phyloP scores from a whole-genome alignment of 2,329 filamentous ascomycete species.

The Epicoccum sorghinum region DNA sequence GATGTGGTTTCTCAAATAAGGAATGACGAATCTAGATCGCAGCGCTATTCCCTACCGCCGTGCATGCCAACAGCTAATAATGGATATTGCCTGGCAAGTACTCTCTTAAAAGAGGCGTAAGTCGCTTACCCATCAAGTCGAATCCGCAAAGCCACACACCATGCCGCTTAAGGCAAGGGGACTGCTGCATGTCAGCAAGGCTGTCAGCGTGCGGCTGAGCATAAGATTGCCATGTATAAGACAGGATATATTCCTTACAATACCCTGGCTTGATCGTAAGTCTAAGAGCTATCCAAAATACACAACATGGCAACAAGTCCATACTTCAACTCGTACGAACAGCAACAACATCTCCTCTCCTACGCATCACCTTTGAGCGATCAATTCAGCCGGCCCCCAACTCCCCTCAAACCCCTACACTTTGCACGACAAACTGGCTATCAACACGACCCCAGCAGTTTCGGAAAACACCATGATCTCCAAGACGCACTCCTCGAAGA shows the following conservation, averaged over 20 bases:
- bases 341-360: conserved; percentile 23
- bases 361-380: conserved; percentile 14
- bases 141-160: conserved; percentile 13
- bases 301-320: conserved; percentile 21
- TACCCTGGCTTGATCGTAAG: too few relatives aligned
- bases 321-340: conserved; percentile 20
- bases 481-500: conserved; percentile 27
- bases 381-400: conserved; percentile 8
- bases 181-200: conserved; percentile 13
- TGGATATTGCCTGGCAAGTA: background rate
- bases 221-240: background rate
- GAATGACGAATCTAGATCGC: background rate
- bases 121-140: background rate
- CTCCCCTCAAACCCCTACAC: conserved; percentile 27
- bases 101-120: background rate
- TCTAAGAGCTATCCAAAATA: too few relatives aligned
- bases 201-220: conserved; percentile 10
- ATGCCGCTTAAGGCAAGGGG: conserved; percentile 16
- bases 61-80: background rate
- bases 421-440: conserved; percentile 12
- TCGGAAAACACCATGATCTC: conserved; percentile 25
- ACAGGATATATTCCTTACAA: background rate
- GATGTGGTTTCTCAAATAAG: too few relatives aligned
- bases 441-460: conserved; percentile 10
- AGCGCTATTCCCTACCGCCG: too few relatives aligned